Evolutionary conservation across 345 rosid species (phyloP).

Genomic region (Aegle marmelos): DNA sequence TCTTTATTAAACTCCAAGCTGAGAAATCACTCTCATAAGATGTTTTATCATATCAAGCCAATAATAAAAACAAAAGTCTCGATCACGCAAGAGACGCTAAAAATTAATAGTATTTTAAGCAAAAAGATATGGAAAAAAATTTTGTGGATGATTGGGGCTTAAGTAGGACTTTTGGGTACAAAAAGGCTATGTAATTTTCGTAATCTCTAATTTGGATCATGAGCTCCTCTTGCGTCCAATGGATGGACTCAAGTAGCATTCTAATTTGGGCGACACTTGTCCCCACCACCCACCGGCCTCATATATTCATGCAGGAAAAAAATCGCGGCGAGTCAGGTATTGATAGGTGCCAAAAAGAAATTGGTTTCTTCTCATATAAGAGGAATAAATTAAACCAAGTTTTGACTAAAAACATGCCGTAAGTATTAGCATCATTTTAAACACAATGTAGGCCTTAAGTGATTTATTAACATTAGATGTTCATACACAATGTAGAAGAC

Average conservation of each 20-base stretch:
- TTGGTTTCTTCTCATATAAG: neutral
- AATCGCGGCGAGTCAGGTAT: neutral
- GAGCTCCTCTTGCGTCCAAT: neutral
- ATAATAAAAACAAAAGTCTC: neutral
- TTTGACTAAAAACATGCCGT: neutral
- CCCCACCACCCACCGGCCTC: neutral
- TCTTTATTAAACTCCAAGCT: slow-evolving; percentile 12
- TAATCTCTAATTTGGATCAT: neutral
- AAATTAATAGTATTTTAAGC: neutral
- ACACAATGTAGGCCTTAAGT: neutral
- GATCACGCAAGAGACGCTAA: slow-evolving; percentile 1
- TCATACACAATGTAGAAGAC: no score
- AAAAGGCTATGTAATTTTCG: neutral
- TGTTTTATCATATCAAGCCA: slow-evolving; percentile 8
- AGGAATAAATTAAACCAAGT: neutral
- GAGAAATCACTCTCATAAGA: slow-evolving; percentile 15
- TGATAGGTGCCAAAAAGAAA: neutral
- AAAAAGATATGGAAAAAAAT: neutral
- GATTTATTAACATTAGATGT: neutral
- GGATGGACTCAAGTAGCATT: neutral
- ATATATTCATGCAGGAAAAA: neutral
- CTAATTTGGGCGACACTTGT: neutral
- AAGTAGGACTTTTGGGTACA: neutral
- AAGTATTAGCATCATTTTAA: neutral
- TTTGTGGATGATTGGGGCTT: neutral